Conservation (phyloP, 768 basidiomycete genomes). For the Udeniomyces megalosporus region DNA sequence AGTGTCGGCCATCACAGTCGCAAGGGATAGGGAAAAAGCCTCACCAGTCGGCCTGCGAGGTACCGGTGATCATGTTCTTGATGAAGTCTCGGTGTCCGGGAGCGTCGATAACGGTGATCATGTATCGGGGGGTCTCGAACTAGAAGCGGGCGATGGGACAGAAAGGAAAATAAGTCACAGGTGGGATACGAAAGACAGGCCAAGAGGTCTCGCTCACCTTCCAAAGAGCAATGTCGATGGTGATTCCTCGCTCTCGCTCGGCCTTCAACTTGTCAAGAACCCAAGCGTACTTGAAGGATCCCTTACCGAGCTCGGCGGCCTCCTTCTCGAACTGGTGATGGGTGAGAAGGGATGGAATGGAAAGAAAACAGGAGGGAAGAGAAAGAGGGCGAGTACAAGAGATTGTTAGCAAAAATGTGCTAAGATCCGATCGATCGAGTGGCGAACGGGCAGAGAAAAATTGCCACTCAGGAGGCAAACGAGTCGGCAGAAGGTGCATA, state of each 20-base stretch:
- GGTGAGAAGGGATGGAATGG: neutral
- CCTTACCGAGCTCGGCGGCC: slow-evolving; percentile 99
- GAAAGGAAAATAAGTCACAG: no score
- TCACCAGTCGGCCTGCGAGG: slow-evolving; percentile 49
- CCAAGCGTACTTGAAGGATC: slow-evolving; percentile 98
- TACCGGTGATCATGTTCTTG: slow-evolving; percentile 99
- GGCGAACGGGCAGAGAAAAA: no score
- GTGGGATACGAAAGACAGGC: no score
- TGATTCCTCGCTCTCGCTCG: slow-evolving; percentile 99
- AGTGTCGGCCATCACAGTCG: no score
- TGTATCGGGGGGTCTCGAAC: slow-evolving; percentile 95
- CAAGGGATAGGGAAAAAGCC: no score
- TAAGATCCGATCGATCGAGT: no score
- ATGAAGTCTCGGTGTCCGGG: slow-evolving; percentile 99
- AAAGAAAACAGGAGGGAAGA: neutral
- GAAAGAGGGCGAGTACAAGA: neutral
- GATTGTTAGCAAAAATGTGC: neutral
- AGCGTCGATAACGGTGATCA: slow-evolving; percentile 70
- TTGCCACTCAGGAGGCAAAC: no score
- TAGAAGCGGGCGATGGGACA: slow-evolving; percentile 56
- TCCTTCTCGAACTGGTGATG: slow-evolving; percentile 94
- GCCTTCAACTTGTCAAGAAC: slow-evolving; percentile 99
- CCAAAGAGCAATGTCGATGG: slow-evolving; percentile 92
- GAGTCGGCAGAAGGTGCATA: no score
- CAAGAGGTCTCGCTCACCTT: neutral